Percentiles rank a stretch among this genome's conserved stretches.
These are phyloP conservation scores for Batkoa obscura DNA, from an alignment of 371 early-diverging fungal genomes.

Conservation along the genomic window DNA sequence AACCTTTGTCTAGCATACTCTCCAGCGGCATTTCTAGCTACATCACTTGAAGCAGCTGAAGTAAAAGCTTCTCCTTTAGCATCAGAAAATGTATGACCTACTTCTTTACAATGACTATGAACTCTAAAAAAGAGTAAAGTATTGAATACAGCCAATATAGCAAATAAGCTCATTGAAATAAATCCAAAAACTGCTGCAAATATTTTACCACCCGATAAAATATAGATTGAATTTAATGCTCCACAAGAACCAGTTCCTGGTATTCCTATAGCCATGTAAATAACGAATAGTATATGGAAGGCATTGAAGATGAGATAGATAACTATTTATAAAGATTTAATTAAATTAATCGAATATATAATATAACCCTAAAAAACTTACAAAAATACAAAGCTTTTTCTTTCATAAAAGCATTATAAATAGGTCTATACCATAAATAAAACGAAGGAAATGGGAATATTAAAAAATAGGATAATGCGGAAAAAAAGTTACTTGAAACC, in stretches of 20 bases:
- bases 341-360: background rate
- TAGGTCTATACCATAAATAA: conserved; percentile 75
- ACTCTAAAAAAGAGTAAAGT: conserved; percentile 41
- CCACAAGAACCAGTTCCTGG: conserved; percentile 67
- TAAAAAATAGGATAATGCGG: conserved; percentile 54
- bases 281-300: conserved; percentile 56
- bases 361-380: conserved; percentile 14
- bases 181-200: conserved; percentile 46
- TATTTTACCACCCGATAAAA: conserved; percentile 42
- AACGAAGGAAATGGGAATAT: conserved; percentile 58
- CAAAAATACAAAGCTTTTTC: conserved; percentile 71
- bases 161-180: conserved; percentile 33
- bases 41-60: conserved; percentile 22
- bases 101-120: conserved; percentile 48
- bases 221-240: conserved; percentile 50
- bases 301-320: conserved; percentile 72
- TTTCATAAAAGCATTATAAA: conserved; percentile 77
- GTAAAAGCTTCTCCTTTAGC: conserved; percentile 64
- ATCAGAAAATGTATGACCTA: conserved; percentile 63
- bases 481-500: conserved; percentile 55
- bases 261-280: conserved; percentile 74
- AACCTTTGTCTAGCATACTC: conserved; percentile 14
- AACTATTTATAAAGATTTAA: conserved; percentile 16
- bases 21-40: conserved; percentile 26
- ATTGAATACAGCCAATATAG: conserved; percentile 6